phyloP scores from a whole-genome alignment of 495 filamentous ascomycete species.

The Penicillium cinerascens region DNA sequence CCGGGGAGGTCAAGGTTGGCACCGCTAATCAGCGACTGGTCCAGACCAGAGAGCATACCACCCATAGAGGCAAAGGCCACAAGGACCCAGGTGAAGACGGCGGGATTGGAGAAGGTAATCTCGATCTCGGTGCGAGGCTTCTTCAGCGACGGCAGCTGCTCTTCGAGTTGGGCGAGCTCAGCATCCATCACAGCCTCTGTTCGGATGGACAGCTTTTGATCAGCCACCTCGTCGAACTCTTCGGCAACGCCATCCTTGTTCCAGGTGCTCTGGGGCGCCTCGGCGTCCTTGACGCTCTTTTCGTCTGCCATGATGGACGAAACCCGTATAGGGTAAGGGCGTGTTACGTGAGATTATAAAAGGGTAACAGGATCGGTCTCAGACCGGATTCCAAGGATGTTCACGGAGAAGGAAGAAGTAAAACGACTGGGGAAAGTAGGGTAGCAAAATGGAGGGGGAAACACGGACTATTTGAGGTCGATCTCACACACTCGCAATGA shows the following conservation, averaged over 20 bases:
- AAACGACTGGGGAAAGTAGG: background rate
- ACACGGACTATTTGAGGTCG: conserved; percentile 18
- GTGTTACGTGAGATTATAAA: background rate
- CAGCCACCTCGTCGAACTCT: conserved; percentile 29
- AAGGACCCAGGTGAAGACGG: conserved; percentile 54
- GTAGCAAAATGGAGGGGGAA: conserved; percentile 5
- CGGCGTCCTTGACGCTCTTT: conserved; percentile 34
- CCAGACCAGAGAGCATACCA: conserved; percentile 58
- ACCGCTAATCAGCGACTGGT: conserved; percentile 58
- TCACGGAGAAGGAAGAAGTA: conserved; percentile 7
- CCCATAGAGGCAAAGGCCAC: conserved; percentile 63
- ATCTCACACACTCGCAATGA: conserved; percentile 8
- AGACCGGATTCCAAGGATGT: background rate
- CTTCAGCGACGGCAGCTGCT: conserved; percentile 24
- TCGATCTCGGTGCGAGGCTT: conserved; percentile 30
- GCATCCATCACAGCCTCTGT: conserved; percentile 39
- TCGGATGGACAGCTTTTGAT: conserved; percentile 20
- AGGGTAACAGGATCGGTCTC: background rate
- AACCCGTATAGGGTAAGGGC: background rate
- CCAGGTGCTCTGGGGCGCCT: conserved; percentile 23
- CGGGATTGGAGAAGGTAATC: conserved; percentile 36
- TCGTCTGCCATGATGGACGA: conserved; percentile 25
- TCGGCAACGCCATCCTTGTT: conserved; percentile 24
- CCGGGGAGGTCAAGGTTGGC: conserved; percentile 56
- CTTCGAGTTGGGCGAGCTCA: conserved; percentile 34